Evolutionary conservation across 345 rosid species (phyloP).

Genomic region (Salix purpurea): DNA sequence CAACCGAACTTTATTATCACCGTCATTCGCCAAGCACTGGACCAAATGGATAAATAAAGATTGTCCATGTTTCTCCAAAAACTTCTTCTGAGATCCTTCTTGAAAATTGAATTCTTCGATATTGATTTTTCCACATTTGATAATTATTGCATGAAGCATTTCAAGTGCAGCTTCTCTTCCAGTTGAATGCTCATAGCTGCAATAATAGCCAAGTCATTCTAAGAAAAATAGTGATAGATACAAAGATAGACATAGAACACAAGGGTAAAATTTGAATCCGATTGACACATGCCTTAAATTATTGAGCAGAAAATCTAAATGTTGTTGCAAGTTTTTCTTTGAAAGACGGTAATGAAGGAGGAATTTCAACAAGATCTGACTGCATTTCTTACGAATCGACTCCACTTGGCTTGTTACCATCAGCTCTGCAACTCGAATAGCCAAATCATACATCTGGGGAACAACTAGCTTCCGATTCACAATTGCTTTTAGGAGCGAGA

Average conservation of each 20-base stretch:
- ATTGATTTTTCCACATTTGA: constrained; percentile 29
- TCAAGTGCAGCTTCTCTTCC: constrained; percentile 92
- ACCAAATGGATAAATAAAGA: constrained; percentile 52
- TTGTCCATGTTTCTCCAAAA: constrained; percentile 55
- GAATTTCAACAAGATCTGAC: constrained; percentile 69
- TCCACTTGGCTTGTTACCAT: constrained; percentile 83
- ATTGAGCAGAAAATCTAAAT: constrained; percentile 55
- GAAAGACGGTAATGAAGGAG: constrained; percentile 67
- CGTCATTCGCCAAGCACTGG: constrained; percentile 57
- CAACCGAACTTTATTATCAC: constrained; percentile 51
- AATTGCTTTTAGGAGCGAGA: constrained; percentile 73
- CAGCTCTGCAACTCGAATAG: constrained; percentile 56
- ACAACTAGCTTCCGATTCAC: constrained; percentile 71
- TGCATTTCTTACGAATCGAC: constrained; percentile 66
- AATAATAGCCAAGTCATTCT: constrained; percentile 12
- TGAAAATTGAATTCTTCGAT: too few species aligned
- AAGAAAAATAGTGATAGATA: neutral
- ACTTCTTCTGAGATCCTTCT: constrained; percentile 30
- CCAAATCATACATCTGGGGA: constrained; percentile 80
- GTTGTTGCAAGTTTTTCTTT: constrained; percentile 55
- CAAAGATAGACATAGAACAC: neutral
- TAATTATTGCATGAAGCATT: constrained; percentile 67
- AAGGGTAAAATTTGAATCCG: neutral
- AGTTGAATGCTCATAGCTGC: constrained; percentile 74
- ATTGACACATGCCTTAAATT: constrained; percentile 58